Evolutionary conservation across 495 filamentous ascomycete genomes (phyloP).

Genomic region (Neurospora terricola): DNA sequence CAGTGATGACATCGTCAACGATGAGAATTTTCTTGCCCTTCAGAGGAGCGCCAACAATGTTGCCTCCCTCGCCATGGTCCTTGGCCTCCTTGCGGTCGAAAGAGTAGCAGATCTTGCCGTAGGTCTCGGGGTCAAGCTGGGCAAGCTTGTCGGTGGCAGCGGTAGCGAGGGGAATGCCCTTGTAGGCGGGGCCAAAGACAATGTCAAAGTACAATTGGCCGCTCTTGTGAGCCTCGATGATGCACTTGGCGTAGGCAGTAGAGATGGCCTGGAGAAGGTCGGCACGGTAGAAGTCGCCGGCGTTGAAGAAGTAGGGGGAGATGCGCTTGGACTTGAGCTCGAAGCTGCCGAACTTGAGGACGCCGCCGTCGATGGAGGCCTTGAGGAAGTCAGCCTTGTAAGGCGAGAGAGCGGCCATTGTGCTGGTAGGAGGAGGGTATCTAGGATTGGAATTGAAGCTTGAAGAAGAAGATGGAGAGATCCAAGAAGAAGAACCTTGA

Average conservation of each 20-base stretch:
- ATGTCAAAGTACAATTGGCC: conserved; percentile 50
- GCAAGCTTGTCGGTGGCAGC: conserved; percentile 60
- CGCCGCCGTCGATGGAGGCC: conserved; percentile 58
- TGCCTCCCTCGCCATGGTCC: conserved; percentile 86
- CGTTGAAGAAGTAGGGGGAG: conserved; percentile 99
- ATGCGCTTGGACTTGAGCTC: conserved; percentile 83
- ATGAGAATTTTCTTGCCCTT: conserved; percentile 78
- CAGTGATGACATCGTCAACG: conserved; percentile 93
- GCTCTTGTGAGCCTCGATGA: conserved; percentile 34
- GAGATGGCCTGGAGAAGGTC: conserved; percentile 63
- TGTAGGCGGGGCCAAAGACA: conserved; percentile 85
- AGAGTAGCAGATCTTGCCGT: conserved; percentile 57
- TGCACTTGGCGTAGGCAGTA: conserved; percentile 69
- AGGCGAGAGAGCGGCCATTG: conserved; percentile 28
- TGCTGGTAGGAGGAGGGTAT: neutral
- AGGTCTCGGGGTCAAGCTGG: conserved; percentile 46
- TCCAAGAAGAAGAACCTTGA: neutral
- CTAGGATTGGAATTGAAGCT: neutral
- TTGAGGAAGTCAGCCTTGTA: conserved; percentile 60
- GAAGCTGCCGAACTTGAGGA: conserved; percentile 83
- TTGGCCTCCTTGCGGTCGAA: conserved; percentile 96
- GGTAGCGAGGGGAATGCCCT: conserved; percentile 82
- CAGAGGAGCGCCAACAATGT: conserved; percentile 76
- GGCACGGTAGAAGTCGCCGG: conserved; percentile 72
- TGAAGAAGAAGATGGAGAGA: neutral